phyloP scores from a whole-genome alignment of 2,329 filamentous ascomycete species.

The Rutstroemia sp. region DNA sequence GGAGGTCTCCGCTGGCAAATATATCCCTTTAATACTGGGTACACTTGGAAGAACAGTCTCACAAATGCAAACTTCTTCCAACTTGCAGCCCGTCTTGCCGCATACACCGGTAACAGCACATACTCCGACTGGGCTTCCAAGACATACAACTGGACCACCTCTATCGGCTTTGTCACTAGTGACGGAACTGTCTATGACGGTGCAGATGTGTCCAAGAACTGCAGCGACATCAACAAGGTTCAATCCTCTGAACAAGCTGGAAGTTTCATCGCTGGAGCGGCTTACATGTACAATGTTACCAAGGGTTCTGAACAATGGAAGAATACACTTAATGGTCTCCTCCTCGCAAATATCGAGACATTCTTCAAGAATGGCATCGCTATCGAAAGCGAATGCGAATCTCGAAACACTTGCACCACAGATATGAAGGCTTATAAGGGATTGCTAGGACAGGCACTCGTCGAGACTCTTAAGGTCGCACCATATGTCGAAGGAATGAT shows the following conservation, averaged over 20 bases:
- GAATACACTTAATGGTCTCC: constrained; percentile 45
- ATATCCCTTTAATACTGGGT: constrained; percentile 65
- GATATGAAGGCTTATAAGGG: constrained; percentile 72
- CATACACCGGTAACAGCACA: constrained; percentile 59
- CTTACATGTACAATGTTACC: constrained; percentile 56
- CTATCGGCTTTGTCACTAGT: constrained; percentile 50
- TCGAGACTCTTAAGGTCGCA: constrained; percentile 52
- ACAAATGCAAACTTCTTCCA: constrained; percentile 60
- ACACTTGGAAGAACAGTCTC: constrained; percentile 63
- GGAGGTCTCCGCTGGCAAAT: constrained; percentile 76
- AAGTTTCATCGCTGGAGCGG: constrained; percentile 53
- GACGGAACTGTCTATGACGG: constrained; percentile 59
- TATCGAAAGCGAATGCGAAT: constrained; percentile 61
- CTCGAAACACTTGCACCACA: constrained; percentile 50
- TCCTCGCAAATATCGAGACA: constrained; percentile 38
- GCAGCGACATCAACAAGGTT: constrained; percentile 50
- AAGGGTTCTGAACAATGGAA: constrained; percentile 40
- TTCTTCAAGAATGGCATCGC: constrained; percentile 55
- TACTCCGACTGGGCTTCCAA: constrained; percentile 56
- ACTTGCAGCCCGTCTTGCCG: constrained; percentile 59
- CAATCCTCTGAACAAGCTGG: constrained; percentile 64
- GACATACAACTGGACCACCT: constrained; percentile 54
- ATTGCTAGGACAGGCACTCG: constrained; percentile 59
- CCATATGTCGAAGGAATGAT: constrained; percentile 50
- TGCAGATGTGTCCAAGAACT: constrained; percentile 46